phyloP scores from a whole-genome alignment of 164 flowering plant species.

The Buxus sempervirens region DNA sequence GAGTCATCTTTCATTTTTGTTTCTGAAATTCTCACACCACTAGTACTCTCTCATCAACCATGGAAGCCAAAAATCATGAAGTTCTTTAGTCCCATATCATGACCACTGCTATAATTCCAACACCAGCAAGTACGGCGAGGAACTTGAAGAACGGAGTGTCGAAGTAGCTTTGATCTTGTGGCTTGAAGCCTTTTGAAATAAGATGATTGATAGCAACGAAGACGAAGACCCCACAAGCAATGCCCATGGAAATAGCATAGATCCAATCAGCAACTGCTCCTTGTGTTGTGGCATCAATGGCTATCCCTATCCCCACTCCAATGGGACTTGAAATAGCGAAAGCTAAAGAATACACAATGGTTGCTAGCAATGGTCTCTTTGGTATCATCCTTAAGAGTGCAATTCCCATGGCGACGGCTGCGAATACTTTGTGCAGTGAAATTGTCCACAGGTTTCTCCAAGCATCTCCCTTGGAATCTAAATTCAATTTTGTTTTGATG shows the following conservation, averaged over 20 bases:
- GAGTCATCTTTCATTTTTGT: too few species aligned
- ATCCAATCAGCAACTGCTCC: conserved; percentile 70
- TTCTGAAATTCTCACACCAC: too few species aligned
- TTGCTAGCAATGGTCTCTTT: conserved; percentile 49
- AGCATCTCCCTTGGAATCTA: conserved; percentile 63
- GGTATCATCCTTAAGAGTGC: conserved; percentile 80
- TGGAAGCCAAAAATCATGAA: too few species aligned
- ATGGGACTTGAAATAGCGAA: conserved; percentile 82
- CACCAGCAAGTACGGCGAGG: conserved; percentile 59
- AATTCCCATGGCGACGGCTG: conserved; percentile 83
- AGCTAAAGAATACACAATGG: conserved; percentile 62
- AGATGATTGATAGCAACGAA: conserved; percentile 84
- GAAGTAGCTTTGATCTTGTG: conserved; percentile 30
- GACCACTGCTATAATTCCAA: conserved; percentile 66
- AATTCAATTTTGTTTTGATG: neutral
- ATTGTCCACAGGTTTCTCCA: conserved; percentile 89
- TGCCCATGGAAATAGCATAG: conserved; percentile 71
- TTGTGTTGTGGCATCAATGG: conserved; percentile 64
- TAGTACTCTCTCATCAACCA: too few species aligned
- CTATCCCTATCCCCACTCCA: conserved; percentile 80
- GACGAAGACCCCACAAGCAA: conserved; percentile 81
- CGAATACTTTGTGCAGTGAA: conserved; percentile 78
- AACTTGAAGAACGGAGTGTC: conserved; percentile 65
- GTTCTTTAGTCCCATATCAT: conserved; percentile 72
- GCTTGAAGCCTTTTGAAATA: conserved; percentile 65